Evolutionary conservation across 768 basidiomycete genomes (phyloP).

Genomic region (Suillus lakei): DNA sequence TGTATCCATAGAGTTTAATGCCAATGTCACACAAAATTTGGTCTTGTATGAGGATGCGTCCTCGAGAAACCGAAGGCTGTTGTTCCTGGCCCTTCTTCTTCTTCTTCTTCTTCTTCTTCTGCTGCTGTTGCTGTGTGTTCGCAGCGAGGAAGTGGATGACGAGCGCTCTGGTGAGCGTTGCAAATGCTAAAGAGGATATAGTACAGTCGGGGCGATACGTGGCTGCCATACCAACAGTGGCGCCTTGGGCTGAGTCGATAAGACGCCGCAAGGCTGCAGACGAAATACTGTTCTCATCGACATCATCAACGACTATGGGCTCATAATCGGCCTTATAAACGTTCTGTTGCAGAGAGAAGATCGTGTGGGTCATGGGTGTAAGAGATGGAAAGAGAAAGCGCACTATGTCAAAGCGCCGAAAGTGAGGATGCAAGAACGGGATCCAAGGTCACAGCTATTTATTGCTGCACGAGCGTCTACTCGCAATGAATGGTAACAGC

Average conservation of each 20-base stretch:
- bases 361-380: constrained; percentile 14
- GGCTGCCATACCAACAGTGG: constrained; percentile 47
- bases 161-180: constrained; percentile 40
- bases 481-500: neutral
- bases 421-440: neutral
- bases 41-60: constrained; percentile 33
- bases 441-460: constrained; percentile 2
- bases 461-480: constrained; percentile 5
- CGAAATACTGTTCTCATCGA: constrained; percentile 31
- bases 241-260: constrained; percentile 28
- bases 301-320: constrained; percentile 32
- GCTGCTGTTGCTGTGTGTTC: constrained; percentile 9
- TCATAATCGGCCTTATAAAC: constrained; percentile 34
- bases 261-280: constrained; percentile 31
- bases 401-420: too few relatives aligned
- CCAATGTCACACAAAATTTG: constrained; percentile 35
- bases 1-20: constrained; percentile 44
- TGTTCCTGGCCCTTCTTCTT: constrained; percentile 7
- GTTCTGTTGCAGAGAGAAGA: constrained; percentile 35
- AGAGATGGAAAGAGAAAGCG: neutral
- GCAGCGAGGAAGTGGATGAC: constrained; percentile 35
- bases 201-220: constrained; percentile 40
- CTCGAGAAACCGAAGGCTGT: neutral
- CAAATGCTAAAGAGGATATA: constrained; percentile 45
- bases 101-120: constrained; percentile 7